A percentile compares a stretch with the other conserved stretches of the same genome.
These are phyloP conservation scores for Suhomyces sp. DNA, from an alignment of 805 yeast genomes.

Conservation along the genomic window DNA sequence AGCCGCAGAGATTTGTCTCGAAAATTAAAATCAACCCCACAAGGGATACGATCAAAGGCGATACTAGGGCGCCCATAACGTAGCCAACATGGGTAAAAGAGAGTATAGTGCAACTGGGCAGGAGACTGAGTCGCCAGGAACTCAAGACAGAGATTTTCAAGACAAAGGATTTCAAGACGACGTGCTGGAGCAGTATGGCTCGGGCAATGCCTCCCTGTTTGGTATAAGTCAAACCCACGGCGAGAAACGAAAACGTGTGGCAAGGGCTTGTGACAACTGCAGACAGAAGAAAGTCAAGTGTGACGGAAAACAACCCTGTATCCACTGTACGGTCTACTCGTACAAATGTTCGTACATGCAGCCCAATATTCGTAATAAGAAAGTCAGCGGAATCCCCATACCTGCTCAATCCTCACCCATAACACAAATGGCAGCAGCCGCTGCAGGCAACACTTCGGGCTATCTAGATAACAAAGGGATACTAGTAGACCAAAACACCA, in stretches of 20 bases:
- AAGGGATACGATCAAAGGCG: not conserved
- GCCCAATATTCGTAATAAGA: constrained; percentile 59
- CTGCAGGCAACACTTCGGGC: constrained; percentile 7
- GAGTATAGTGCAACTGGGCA: not conserved
- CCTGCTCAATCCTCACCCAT: constrained; percentile 23
- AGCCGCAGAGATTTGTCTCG: not conserved
- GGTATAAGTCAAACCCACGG: not conserved
- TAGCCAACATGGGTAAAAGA: not conserved
- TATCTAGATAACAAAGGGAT: constrained; percentile 3
- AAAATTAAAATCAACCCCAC: not conserved
- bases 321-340: constrained; percentile 82
- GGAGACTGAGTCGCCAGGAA: not conserved
- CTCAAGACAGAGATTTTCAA: not conserved
- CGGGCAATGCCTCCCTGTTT: not conserved
- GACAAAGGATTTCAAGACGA: too few relatives aligned
- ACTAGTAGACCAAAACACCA: constrained; percentile 9
- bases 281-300: constrained; percentile 75
- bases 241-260: constrained; percentile 58
- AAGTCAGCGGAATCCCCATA: constrained; percentile 28
- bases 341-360: constrained; percentile 83
- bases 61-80: not conserved
- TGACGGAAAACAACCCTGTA: constrained; percentile 76
- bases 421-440: constrained; percentile 13
- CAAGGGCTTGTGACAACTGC: constrained; percentile 75
- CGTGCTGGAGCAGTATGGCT: not conserved